These are phyloP conservation scores for Musa troglodytarum DNA, from an alignment of 176 grass and related monocot genomes.

Conservation along the genomic window DNA sequence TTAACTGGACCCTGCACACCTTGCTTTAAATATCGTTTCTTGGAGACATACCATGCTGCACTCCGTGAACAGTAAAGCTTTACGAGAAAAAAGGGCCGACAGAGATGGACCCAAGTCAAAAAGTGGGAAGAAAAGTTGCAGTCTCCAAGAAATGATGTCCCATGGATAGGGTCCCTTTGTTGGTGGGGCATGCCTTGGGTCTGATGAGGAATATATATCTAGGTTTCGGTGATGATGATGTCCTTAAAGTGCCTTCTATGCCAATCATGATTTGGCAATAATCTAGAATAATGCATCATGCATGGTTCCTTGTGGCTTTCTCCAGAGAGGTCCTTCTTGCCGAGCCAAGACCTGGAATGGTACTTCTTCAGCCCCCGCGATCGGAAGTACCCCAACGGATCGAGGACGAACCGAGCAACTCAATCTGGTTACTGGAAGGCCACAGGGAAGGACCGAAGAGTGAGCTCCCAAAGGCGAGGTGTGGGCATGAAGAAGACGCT, in stretches of 20 bases:
- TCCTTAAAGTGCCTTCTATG: background rate
- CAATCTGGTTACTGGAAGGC: constrained; percentile 93
- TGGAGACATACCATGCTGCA: no score
- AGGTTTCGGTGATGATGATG: background rate
- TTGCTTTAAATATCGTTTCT: no score
- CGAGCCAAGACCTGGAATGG: background rate
- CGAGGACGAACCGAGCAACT: constrained; percentile 2
- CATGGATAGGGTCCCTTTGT: background rate
- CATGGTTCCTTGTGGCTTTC: background rate
- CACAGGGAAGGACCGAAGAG: constrained; percentile 86
- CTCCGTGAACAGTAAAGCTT: background rate
- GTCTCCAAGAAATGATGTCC: background rate
- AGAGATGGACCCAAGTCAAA: constrained; percentile 4
- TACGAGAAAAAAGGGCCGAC: background rate
- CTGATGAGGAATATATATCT: background rate
- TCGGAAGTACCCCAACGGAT: constrained; percentile 2
- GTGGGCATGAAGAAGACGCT: constrained; percentile 5
- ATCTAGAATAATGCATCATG: no score
- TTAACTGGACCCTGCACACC: no score
- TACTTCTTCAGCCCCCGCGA: constrained; percentile 1
- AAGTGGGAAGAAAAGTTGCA: background rate
- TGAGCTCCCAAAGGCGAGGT: constrained; percentile 5
- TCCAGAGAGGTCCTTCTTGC: constrained; percentile 1
- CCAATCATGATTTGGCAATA: background rate
- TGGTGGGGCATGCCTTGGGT: background rate